Conservation (phyloP, 352 stramenopile species). For the Paralagenidium karlingii region DNA sequence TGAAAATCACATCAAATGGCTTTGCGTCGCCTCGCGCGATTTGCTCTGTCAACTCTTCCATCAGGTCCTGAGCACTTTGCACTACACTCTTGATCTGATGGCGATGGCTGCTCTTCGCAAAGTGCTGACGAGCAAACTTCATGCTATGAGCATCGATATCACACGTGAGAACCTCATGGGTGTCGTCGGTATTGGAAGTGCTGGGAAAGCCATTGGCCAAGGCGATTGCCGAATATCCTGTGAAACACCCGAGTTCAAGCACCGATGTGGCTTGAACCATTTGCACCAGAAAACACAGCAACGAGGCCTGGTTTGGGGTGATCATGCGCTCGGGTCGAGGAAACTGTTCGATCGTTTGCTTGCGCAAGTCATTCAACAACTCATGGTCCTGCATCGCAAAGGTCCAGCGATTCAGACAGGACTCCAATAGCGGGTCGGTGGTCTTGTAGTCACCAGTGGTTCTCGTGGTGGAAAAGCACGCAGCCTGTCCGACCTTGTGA, state of each 20-base stretch:
- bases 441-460: neutral
- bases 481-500: neutral
- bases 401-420: neutral
- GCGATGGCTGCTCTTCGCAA: conserved; percentile 19
- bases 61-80: conserved; percentile 20
- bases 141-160: conserved; percentile 37
- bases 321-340: conserved; percentile 45
- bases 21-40: neutral
- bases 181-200: neutral
- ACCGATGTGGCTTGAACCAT: conserved; percentile 55
- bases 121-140: conserved; percentile 33
- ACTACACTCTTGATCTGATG: conserved; percentile 20
- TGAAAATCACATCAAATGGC: conserved; percentile 93
- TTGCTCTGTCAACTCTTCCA: conserved; percentile 22
- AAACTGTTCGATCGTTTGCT: conserved; percentile 19
- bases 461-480: neutral
- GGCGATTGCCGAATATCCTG: conserved; percentile 87
- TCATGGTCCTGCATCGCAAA: neutral
- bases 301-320: conserved; percentile 40
- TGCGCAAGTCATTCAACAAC: conserved; percentile 26
- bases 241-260: conserved; percentile 90
- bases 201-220: conserved; percentile 39
- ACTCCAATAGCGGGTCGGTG: neutral
- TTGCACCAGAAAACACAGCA: conserved; percentile 62
- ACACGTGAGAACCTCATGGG: conserved; percentile 32